phyloP scores from a whole-genome alignment of 805 yeast genomes.

The Ogataea trehaloabstinens region DNA sequence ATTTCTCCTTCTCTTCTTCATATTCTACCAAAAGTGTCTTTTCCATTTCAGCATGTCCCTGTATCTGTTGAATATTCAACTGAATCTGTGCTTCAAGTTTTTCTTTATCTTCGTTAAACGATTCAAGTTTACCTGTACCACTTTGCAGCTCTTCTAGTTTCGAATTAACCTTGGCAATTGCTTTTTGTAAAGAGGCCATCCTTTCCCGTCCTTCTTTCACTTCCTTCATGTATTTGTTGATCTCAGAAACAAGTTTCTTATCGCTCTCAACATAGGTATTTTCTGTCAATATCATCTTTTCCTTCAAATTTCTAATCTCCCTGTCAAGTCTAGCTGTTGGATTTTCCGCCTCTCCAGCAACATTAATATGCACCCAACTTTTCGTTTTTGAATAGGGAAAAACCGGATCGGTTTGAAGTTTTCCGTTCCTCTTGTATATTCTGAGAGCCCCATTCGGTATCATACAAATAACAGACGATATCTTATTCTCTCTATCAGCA shows the following conservation, averaged over 20 bases:
- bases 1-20: conserved; percentile 12
- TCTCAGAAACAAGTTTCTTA: conserved; percentile 4
- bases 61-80: conserved; percentile 19
- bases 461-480: conserved; percentile 26
- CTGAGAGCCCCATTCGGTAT: conserved; percentile 24
- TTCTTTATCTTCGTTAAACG: conserved; percentile 34
- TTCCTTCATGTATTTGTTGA: conserved; percentile 8
- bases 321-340: conserved; percentile 17
- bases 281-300: conserved; percentile 7
- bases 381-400: conserved; percentile 20
- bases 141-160: conserved; percentile 45
- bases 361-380: conserved; percentile 15
- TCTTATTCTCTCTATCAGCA: conserved; percentile 26
- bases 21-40: conserved; percentile 8
- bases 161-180: conserved; percentile 34
- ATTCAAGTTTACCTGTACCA: conserved; percentile 36
- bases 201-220: conserved; percentile 13
- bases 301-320: conserved; percentile 14
- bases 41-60: conserved; percentile 20
- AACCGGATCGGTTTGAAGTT: conserved; percentile 32
- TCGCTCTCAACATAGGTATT: conserved; percentile 10
- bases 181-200: conserved; percentile 17
- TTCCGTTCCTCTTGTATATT: conserved; percentile 26
- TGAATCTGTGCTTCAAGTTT: conserved; percentile 30
- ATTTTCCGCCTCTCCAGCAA: conserved; percentile 23